Percentiles rank a stretch among this genome's conserved stretches.
These are phyloP conservation scores for Podospora appendiculata DNA, from an alignment of 495 filamentous ascomycete species.

Conservation along the genomic window DNA sequence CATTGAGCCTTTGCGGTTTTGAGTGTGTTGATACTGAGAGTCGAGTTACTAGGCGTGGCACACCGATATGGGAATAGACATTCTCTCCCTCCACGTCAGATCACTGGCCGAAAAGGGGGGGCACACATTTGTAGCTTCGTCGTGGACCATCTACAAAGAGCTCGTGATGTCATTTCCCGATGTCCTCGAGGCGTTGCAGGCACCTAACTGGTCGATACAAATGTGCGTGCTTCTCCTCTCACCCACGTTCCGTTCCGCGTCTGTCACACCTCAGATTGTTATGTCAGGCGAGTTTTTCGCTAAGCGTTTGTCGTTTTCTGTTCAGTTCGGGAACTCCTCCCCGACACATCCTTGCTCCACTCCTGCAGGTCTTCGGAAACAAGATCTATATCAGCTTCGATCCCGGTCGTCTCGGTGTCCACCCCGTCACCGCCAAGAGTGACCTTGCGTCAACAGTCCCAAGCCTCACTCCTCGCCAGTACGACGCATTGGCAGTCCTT, in stretches of 20 bases:
- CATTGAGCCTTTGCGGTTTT: background rate
- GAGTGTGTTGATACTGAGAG: background rate
- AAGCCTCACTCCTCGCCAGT: constrained; percentile 22
- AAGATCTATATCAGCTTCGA: constrained; percentile 33
- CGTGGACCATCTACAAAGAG: constrained; percentile 31
- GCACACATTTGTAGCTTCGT: constrained; percentile 34
- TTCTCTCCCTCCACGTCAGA: constrained; percentile 36
- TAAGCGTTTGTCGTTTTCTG: background rate
- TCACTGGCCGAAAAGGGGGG: constrained; percentile 29
- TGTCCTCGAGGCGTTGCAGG: constrained; percentile 20
- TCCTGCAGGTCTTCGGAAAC: constrained; percentile 25
- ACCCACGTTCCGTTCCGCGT: background rate
- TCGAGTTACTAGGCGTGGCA: constrained; percentile 28
- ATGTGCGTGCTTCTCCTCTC: constrained; percentile 21
- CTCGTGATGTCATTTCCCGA: constrained; percentile 22
- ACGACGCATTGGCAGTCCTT: constrained; percentile 26
- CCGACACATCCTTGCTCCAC: constrained; percentile 27
- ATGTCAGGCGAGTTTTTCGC: background rate
- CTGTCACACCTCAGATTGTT: background rate
- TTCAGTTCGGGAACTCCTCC: constrained; percentile 27
- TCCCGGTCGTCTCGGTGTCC: constrained; percentile 35
- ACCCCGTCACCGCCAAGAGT: constrained; percentile 17
- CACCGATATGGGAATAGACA: constrained; percentile 35
- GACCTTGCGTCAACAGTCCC: constrained; percentile 18
- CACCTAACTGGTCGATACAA: constrained; percentile 34